Base-by-base conservation (phyloP, 164 flowering plant species). In the Umbellularia californica region DNA sequence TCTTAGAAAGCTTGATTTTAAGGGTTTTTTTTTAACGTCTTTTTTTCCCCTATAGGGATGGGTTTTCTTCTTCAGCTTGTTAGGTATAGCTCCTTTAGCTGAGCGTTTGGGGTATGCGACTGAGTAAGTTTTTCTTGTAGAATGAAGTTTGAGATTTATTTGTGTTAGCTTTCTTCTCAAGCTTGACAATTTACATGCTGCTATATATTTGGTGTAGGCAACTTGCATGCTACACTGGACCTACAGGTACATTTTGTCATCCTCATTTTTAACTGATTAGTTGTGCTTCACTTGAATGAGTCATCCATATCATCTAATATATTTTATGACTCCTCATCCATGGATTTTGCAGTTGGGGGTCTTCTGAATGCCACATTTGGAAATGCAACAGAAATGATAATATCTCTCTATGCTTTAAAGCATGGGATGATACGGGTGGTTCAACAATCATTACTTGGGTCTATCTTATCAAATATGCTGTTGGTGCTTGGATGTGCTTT, bases 341-440 rank as follows among this genome's bases (percentile, higher is more conserved):
- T 65, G 60, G 63, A 19, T 20, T 28, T 55, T 82, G 82, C 85
- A 88, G 94, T 87, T 78, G 94, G 90, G 22, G 94, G 94, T 64
- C 88, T 90, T 75, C 75, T 88, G 72, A 90, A 87, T 82, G 92
- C 92, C 65, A 90, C 94, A 69, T 90, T 90, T 82, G 94, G 94
- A 24, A 90, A 90, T 82, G 94, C 90, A 1, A 90, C 94, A 9
- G 92, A 90, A 79, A 89, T 90, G 88, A 90, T 90, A 70, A 90
- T 90, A 58, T 88, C 94, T 23, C 82, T 89, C 2, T 88, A 88
- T 74, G 94, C 94, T 50, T 79, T 88, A 77, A 87, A 88, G 77
- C 76, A 82, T 71, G 88, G 82, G 52, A 90, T 90, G 94, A 87
- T 88, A 58, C 81, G 94, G 64, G 91, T 90, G 66, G 90, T 90